These are phyloP conservation scores for Raphanus hybrid DNA, from an alignment of 441 rosid genomes.

Conservation along the genomic window DNA sequence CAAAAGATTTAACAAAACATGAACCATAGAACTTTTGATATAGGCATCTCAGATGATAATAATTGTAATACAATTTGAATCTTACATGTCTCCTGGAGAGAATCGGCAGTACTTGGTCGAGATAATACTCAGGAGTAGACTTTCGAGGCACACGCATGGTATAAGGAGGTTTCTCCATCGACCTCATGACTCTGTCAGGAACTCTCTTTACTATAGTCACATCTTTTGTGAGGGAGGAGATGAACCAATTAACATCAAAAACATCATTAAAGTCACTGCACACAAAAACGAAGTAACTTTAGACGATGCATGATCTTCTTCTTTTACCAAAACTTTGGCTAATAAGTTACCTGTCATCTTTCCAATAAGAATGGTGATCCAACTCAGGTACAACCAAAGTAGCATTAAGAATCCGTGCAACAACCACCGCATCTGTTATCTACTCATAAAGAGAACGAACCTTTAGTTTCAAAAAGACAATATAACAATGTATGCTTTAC, in stretches of 20 bases:
- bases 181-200: constrained; percentile 89
- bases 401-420: constrained; percentile 91
- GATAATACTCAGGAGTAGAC: constrained; percentile 90
- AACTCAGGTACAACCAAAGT: constrained; percentile 96
- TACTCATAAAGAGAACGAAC: constrained; percentile 41
- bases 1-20: constrained; percentile 40
- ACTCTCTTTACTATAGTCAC: constrained; percentile 90
- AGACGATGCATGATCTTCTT: neutral
- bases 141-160: constrained; percentile 98
- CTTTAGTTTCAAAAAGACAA: neutral
- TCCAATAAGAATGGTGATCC: constrained; percentile 97
- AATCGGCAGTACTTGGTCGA: constrained; percentile 94
- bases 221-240: constrained; percentile 86
- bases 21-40: neutral
- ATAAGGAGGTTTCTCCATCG: constrained; percentile 96
- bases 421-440: constrained; percentile 98
- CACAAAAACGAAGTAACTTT: constrained; percentile 17
- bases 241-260: constrained; percentile 94
- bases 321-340: constrained; percentile 10
- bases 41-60: neutral
- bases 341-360: constrained; percentile 78
- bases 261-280: constrained; percentile 92
- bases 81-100: constrained; percentile 67
- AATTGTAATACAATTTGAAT: neutral
- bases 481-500: too few relatives aligned